Percentiles rank a stretch among this genome's conserved stretches.
Evolutionary conservation across 179 eudicot genomes (phyloP).

Genomic region (Camellia oleifera): DNA sequence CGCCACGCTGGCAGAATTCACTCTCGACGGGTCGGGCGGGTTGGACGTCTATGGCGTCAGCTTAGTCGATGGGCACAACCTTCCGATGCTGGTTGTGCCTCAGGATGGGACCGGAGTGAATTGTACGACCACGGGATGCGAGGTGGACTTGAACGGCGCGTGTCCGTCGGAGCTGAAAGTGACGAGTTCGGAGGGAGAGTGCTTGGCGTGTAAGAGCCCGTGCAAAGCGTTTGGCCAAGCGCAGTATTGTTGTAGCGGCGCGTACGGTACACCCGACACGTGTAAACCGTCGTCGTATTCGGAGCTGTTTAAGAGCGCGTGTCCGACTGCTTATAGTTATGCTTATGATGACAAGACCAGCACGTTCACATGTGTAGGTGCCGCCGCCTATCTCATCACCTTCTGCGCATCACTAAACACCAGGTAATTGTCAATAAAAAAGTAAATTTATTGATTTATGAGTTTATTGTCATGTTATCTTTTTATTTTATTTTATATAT

Average conservation of each 20-base stretch:
- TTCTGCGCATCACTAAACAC: slow-evolving; percentile 62
- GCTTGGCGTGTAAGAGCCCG: slow-evolving; percentile 90
- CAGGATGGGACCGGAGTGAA: slow-evolving; percentile 64
- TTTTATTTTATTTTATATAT: too few relatives aligned
- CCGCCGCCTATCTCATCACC: slow-evolving; percentile 56
- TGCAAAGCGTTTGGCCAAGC: slow-evolving; percentile 62
- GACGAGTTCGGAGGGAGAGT: slow-evolving; percentile 31
- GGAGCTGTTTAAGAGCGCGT: slow-evolving; percentile 60
- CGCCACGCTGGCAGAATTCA: slow-evolving; percentile 90
- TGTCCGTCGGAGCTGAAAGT: slow-evolving; percentile 76
- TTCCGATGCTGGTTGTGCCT: slow-evolving; percentile 78
- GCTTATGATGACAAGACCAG: slow-evolving; percentile 85
- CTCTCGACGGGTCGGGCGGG: slow-evolving; percentile 56
- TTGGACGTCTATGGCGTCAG: slow-evolving; percentile 86
- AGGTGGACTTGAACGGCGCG: slow-evolving; percentile 52
- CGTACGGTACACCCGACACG: slow-evolving; percentile 59
- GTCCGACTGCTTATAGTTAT: slow-evolving; percentile 86
- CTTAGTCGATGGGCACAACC: slow-evolving; percentile 85
- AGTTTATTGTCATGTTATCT: too few relatives aligned
- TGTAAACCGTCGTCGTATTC: slow-evolving; percentile 82
- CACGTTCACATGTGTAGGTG: slow-evolving; percentile 72
- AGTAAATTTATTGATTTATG: too few relatives aligned
- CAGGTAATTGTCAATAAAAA: slow-evolving; percentile 25
- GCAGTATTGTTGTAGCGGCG: slow-evolving; percentile 84
- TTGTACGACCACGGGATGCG: slow-evolving; percentile 72